Evolutionary conservation across 78 protist genomes (phyloP), one percentile per base, ranked within the genome.

Genomic region (Pigoraptor vietnamica): DNA sequence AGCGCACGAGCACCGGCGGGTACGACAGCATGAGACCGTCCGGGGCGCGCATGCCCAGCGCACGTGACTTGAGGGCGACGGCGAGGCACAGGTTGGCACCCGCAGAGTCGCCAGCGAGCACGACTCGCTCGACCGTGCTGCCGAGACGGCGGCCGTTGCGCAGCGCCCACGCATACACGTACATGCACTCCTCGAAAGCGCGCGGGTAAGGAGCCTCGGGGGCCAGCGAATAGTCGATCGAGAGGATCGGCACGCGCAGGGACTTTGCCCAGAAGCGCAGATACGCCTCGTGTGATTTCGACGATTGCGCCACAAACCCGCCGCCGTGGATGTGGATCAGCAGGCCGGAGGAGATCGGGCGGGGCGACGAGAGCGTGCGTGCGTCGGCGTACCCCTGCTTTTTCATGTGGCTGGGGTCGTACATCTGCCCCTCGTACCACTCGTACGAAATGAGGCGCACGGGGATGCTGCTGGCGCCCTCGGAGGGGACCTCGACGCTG

Each of bases 291-390:
- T 93, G 95, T 0, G 90, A 48, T 23, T 24, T 25, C 0, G 92
- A 81, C 14, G 87, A 40, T 90, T 93, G 93, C 1, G 95, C 91
- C 2, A 93, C 38, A 35, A 93, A 93, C 24, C 95, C 95, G 1
- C 95, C 95, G 36, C 95, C 95, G 36, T 93, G 95, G 83, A 91
- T 48, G 82, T 93, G 95, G 24, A 93, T 2, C 19, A 93, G 1
- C 25, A 93, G 86, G 24, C 34, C 84, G 21, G 6, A 2, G 14
- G 84, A 81, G 34, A 40, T 40, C 14, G 56, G 56, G 25, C 14
- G 2, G 2, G 56, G 25, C 56, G 2, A 19, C 25, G 56, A 19
- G 56, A 40, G 14, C 25, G 14, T 2, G 56, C 56, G 56, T 14
- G 56, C 2, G 25, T 40, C 56, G 56, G 56, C 2, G 2, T 40